Evolutionary conservation across 805 yeast genomes (phyloP), one percentile per base, ranked within the genome.

Genomic region (Tanozyma kutaoensis): DNA sequence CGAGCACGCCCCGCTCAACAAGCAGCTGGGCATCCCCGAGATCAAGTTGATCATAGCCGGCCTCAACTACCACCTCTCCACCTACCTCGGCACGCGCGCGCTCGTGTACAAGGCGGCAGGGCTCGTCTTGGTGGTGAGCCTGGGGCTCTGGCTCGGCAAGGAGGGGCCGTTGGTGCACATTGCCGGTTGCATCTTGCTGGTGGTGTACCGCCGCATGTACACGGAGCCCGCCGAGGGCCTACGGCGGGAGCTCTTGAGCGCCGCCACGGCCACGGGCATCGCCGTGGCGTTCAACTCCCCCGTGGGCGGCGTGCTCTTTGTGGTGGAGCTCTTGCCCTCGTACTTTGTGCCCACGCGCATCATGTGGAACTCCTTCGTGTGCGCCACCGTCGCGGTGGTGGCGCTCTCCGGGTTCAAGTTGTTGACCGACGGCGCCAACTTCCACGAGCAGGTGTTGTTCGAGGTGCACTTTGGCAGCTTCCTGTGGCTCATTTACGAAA

Each of bases 121-220:
- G 2, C 51, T 81, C 25, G 54, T 72, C 5, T 50, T 79, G 25
- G 75, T 76, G 11, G 75, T 78, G 4, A 73, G 85, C 14, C 69
- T 81, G 1, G 93, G 93, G 0, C 42, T 82, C 3, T 78, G 88
- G 81, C 62, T 78, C 5, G 94, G 95, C 5, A 74, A 72, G 42
- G 95, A 82, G 40, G 94, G 93, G 2, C 94, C 95, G 1, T 47
- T 84, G 29, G 86, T 80, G 15, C 93, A 84, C 47, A 68, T 82
- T 4, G 66, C 88, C 0, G 70, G 80, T 37, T 71, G 80, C 35
- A 55, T 72, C 15, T 38, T 40, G 51, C 30, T 34, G 18, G 20
- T 33, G 9, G 24, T 66, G 7, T 45, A 67, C 24, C 40, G 47
- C 12, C 27, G 40, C 3, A 46, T 56, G 27, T 48, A 58, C 3